These are phyloP conservation scores for Henckelia pumila DNA, from an alignment of 257 asterid genomes.

Conservation along the genomic window DNA sequence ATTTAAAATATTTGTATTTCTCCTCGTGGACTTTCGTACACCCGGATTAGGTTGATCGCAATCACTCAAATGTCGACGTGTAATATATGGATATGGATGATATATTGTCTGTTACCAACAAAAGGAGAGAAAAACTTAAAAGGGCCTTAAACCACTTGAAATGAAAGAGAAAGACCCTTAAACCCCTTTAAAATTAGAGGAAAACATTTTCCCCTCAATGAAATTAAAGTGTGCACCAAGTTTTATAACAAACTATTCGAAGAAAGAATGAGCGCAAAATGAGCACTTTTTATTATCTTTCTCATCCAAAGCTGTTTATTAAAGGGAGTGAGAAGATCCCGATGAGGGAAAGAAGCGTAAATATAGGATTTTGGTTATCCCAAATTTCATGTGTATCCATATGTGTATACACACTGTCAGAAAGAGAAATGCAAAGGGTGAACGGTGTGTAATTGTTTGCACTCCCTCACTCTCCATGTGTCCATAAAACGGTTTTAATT, in stretches of 20 bases:
- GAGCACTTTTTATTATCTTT: conserved; percentile 22
- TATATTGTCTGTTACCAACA: background rate
- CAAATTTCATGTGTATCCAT: background rate
- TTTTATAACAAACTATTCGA: background rate
- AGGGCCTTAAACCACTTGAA: background rate
- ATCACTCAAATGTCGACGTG: background rate
- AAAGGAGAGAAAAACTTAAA: too few relatives aligned
- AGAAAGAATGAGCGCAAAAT: conserved; percentile 24
- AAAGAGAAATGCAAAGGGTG: conserved; percentile 19
- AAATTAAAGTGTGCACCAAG: too few relatives aligned
- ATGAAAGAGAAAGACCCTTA: too few relatives aligned
- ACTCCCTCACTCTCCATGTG: conserved; percentile 8
- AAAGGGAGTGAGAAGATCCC: conserved; percentile 16
- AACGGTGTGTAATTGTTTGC: conserved; percentile 24
- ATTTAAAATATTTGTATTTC: background rate
- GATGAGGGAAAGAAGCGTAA: conserved; percentile 21
- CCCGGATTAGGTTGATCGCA: background rate
- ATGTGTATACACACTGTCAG: background rate
- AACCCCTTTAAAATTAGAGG: background rate
- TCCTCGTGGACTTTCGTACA: too few relatives aligned
- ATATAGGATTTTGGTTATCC: conserved; percentile 14
- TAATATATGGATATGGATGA: too few relatives aligned
- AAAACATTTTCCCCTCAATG: too few relatives aligned
- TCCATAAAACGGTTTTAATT: conserved; percentile 23
- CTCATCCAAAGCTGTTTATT: background rate